These are phyloP conservation scores for Xylaria nigripes DNA, from an alignment of 495 filamentous ascomycete genomes.

Conservation along the genomic window DNA sequence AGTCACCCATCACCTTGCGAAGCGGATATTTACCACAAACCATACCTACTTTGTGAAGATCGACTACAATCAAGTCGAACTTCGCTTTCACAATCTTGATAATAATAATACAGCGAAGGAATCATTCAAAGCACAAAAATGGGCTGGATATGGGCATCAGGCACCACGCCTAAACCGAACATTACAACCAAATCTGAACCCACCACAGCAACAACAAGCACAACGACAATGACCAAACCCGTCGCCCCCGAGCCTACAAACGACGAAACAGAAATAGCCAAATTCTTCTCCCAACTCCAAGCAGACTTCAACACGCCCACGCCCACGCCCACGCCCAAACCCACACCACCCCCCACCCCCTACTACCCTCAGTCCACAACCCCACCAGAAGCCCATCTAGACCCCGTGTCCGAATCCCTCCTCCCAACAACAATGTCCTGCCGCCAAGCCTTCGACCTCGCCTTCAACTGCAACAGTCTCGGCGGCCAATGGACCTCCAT, in stretches of 20 bases:
- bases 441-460: conserved; percentile 79
- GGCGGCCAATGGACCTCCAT: conserved; percentile 74
- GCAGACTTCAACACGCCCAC: conserved; percentile 17
- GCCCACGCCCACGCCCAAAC: not conserved
- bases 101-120: not conserved
- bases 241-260: conserved; percentile 13
- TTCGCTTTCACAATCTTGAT: too few species aligned
- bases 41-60: too few species aligned
- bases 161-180: conserved; percentile 10
- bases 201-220: conserved; percentile 9
- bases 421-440: conserved; percentile 82
- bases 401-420: conserved; percentile 47
- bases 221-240: conserved; percentile 7
- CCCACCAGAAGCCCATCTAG: conserved; percentile 15
- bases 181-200: not conserved
- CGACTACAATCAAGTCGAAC: too few species aligned
- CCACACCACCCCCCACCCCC: conserved; percentile 12
- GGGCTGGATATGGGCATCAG: conserved; percentile 46
- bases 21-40: too few species aligned
- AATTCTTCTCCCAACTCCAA: conserved; percentile 34
- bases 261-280: conserved; percentile 34
- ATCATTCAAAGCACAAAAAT: conserved; percentile 28
- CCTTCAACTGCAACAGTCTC: conserved; percentile 90
- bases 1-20: too few species aligned
- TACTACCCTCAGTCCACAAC: conserved; percentile 5